Evolutionary conservation across 768 basidiomycete genomes (phyloP).

Genomic region (Leccinum arenicola): DNA sequence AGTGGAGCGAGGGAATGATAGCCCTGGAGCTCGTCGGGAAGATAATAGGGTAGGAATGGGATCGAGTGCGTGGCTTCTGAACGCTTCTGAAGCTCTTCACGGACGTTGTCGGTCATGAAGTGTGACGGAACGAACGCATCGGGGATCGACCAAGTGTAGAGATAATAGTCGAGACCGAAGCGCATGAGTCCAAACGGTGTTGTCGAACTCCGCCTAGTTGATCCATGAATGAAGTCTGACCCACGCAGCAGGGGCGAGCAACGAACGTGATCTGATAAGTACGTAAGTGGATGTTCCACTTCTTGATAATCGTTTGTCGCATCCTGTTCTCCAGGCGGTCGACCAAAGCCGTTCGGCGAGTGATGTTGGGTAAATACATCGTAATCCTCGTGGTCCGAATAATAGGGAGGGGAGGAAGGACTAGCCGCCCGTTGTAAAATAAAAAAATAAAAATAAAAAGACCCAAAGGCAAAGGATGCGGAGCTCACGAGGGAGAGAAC

Average conservation of each 20-base stretch:
- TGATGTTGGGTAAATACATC: constrained; percentile 26
- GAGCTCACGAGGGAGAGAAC: constrained; percentile 29
- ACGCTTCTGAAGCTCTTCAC: constrained; percentile 54
- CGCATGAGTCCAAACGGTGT: constrained; percentile 3
- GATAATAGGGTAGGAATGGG: constrained; percentile 43
- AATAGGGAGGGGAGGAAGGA: constrained; percentile 28
- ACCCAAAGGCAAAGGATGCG: neutral
- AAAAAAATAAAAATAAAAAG: too few species aligned
- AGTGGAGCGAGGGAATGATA: constrained; percentile 87
- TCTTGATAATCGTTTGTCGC: constrained; percentile 21
- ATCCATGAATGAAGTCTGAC: constrained; percentile 4
- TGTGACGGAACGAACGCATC: constrained; percentile 57
- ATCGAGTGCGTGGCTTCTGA: constrained; percentile 42
- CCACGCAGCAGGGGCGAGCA: neutral
- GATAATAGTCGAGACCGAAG: constrained; percentile 71
- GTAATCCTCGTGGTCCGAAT: constrained; percentile 38
- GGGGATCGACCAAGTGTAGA: constrained; percentile 76
- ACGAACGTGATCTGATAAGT: constrained; percentile 23
- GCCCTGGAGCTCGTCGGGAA: constrained; percentile 87
- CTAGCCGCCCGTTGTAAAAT: constrained; percentile 20
- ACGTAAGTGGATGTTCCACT: constrained; percentile 17
- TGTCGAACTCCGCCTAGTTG: constrained; percentile 32
- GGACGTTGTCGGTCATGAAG: constrained; percentile 82
- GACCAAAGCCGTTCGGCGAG: constrained; percentile 5
- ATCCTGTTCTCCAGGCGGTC: constrained; percentile 15